A percentile compares a stretch with the other conserved stretches of the same genome.
Evolutionary conservation across 352 stramenopile genomes (phyloP).

Genomic region (Peronospora belbahrii): DNA sequence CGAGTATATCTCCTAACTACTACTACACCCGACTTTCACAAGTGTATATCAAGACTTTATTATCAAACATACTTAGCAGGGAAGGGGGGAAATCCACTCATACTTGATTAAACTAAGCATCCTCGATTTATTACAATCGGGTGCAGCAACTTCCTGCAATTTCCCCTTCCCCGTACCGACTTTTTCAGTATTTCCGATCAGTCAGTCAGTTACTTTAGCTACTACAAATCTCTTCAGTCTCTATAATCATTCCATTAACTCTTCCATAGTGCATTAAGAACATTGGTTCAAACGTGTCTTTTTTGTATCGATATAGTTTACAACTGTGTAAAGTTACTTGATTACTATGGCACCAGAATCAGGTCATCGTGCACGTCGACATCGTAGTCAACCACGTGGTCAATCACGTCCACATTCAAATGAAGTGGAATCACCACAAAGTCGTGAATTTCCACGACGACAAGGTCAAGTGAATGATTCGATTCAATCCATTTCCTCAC

Average conservation of each 20-base stretch:
- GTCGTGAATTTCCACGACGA: slow-evolving; percentile 8
- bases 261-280: slow-evolving; percentile 16
- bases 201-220: too few species aligned
- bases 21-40: background rate
- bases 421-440: slow-evolving; percentile 5
- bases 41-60: background rate
- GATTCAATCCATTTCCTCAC: slow-evolving; percentile 6
- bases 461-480: slow-evolving; percentile 8
- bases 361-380: slow-evolving; percentile 15
- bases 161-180: too few species aligned
- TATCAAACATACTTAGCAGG: too few species aligned
- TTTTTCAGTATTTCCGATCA: too few species aligned
- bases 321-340: too few species aligned
- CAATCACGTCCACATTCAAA: slow-evolving; percentile 12
- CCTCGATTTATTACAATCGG: too few species aligned
- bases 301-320: too few species aligned
- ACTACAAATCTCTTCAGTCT: too few species aligned
- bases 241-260: too few species aligned
- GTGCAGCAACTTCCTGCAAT: background rate
- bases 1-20: too few species aligned
- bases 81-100: too few species aligned
- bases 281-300: background rate
- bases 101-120: background rate
- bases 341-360: slow-evolving; percentile 23
- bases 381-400: slow-evolving; percentile 16